Percentiles rank a stretch among this genome's conserved stretches.
These are phyloP conservation scores for Nemania sp. DNA, from an alignment of 2,329 filamentous ascomycete species.

Conservation along the genomic window DNA sequence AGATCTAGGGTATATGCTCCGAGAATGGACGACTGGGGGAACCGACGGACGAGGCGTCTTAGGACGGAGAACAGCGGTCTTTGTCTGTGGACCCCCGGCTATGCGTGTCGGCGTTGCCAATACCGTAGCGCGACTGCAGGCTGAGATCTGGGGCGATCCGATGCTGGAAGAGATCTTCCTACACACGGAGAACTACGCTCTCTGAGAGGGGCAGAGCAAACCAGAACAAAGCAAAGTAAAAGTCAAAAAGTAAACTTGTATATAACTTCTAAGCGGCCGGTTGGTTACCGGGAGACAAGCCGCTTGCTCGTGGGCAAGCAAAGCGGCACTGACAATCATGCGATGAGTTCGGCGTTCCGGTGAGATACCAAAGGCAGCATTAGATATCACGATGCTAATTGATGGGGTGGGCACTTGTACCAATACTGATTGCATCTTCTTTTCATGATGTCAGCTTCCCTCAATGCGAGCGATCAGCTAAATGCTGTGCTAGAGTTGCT, in stretches of 20 bases:
- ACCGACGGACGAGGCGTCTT: conserved; percentile 68
- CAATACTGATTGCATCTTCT: conserved; percentile 6
- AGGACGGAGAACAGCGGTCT: conserved; percentile 81
- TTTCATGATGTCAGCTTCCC: too few relatives aligned
- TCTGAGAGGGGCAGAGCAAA: conserved; percentile 50
- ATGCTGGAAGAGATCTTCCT: conserved; percentile 87
- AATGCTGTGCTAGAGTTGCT: too few relatives aligned
- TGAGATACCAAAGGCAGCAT: conserved; percentile 23
- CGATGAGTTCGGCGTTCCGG: conserved; percentile 23
- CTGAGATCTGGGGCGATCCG: conserved; percentile 77
- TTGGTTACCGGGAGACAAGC: conserved; percentile 3
- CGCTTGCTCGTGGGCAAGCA: not conserved
- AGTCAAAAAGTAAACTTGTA: conserved; percentile 14
- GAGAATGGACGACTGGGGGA: conserved; percentile 76
- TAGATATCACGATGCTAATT: conserved; percentile 1
- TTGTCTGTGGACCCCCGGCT: conserved; percentile 85
- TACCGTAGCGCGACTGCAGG: conserved; percentile 80
- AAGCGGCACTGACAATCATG: conserved; percentile 9
- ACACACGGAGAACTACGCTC: conserved; percentile 92
- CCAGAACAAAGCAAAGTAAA: not conserved
- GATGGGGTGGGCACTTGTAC: conserved; percentile 12
- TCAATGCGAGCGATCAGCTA: too few relatives aligned
- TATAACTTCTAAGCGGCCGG: conserved; percentile 10
- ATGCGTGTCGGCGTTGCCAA: conserved; percentile 90
- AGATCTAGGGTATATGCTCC: conserved; percentile 83